phyloP scores from a whole-genome alignment of 257 asterid genomes.

The Solanum tarapatanum region DNA sequence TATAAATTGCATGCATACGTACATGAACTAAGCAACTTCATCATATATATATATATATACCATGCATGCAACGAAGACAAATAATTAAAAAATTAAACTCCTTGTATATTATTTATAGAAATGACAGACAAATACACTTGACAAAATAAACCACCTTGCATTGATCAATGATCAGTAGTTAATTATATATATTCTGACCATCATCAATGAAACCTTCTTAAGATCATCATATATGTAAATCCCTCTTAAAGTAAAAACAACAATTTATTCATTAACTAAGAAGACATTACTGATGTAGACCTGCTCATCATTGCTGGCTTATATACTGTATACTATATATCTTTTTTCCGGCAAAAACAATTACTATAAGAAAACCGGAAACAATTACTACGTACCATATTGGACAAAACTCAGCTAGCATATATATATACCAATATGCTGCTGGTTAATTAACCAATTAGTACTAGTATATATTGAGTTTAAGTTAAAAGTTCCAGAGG shows the following conservation, averaged over 20 bases:
- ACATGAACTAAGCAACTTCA: neutral
- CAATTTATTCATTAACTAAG: neutral
- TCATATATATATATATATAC: neutral
- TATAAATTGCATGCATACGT: neutral
- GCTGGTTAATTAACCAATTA: neutral
- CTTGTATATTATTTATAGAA: neutral
- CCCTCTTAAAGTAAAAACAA: neutral
- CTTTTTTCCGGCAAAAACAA: neutral
- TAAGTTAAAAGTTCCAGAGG: constrained; percentile 6
- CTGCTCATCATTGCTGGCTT: neutral
- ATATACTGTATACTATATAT: neutral
- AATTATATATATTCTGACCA: neutral
- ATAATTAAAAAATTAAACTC: neutral
- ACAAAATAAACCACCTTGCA: neutral
- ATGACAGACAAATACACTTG: neutral
- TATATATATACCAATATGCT: neutral
- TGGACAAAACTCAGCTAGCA: neutral
- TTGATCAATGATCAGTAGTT: neutral
- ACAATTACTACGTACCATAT: neutral
- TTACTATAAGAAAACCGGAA: neutral
- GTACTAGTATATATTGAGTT: neutral
- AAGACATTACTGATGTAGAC: neutral
- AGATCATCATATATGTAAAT: neutral
- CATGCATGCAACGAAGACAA: neutral
- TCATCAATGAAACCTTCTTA: neutral